These are phyloP conservation scores for Solanum pinnatisectum DNA, from an alignment of 257 asterid genomes.

Conservation along the genomic window DNA sequence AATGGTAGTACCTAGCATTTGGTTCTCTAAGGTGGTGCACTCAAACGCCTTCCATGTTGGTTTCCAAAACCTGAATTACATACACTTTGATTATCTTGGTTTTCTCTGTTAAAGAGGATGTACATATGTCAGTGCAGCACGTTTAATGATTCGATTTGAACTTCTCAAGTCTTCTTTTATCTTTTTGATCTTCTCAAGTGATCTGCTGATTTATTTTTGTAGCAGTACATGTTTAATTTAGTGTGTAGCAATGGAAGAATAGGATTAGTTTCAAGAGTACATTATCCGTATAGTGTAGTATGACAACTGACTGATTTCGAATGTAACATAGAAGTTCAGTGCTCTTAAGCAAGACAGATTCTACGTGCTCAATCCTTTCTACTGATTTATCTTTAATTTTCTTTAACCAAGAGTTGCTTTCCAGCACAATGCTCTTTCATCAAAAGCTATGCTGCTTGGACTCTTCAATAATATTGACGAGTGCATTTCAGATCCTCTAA, in stretches of 20 bases:
- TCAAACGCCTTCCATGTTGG: neutral
- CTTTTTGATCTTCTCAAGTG: neutral
- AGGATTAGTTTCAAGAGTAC: neutral
- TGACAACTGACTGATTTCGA: neutral
- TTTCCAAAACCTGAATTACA: neutral
- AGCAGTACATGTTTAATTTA: neutral
- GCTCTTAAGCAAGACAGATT: neutral
- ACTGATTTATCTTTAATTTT: neutral
- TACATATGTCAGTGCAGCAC: slow-evolving; percentile 3
- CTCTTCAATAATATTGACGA: neutral
- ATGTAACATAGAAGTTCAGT: neutral
- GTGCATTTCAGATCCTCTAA: neutral
- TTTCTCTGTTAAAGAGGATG: slow-evolving; percentile 3
- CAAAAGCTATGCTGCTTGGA: neutral
- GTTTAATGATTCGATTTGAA: neutral
- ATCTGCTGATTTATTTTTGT: neutral
- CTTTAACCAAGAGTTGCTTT: neutral
- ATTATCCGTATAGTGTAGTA: neutral
- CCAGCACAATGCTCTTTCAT: neutral
- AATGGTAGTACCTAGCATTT: slow-evolving; percentile 2
- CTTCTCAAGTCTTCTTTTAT: neutral
- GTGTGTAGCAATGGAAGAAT: neutral
- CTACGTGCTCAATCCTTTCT: neutral
- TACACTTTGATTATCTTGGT: neutral
- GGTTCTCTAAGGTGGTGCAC: neutral